A percentile compares a stretch with the other conserved stretches of the same genome.
phyloP scores from a whole-genome alignment of 495 filamentous ascomycete genomes.

The Hyaloscypha finlandica region DNA sequence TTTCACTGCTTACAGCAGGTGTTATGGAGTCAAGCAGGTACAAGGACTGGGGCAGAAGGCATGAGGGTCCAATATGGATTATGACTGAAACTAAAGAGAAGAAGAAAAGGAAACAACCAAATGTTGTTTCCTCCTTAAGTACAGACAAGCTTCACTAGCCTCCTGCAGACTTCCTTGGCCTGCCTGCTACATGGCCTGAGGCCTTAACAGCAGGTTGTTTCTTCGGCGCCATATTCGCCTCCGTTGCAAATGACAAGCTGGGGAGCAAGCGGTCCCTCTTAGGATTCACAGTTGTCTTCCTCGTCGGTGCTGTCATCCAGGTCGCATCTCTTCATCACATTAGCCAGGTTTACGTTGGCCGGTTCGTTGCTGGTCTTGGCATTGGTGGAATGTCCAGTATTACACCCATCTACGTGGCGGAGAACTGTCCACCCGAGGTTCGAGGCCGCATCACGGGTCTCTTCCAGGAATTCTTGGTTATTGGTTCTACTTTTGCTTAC shows the following conservation, averaged over 20 bases:
- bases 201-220: constrained; percentile 46
- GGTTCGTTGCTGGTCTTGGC: constrained; percentile 54
- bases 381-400: constrained; percentile 57
- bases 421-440: constrained; percentile 56
- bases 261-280: constrained; percentile 41
- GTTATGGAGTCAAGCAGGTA: too few relatives aligned
- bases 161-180: too few relatives aligned
- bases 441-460: constrained; percentile 48
- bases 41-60: too few relatives aligned
- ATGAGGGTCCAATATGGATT: too few relatives aligned
- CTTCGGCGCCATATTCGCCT: constrained; percentile 29
- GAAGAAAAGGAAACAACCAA: too few relatives aligned
- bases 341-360: constrained; percentile 40
- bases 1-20: constrained; percentile 57
- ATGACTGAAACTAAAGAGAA: too few relatives aligned
- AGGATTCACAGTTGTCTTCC: constrained; percentile 39
- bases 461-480: constrained; percentile 27
- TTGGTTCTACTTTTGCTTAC: constrained; percentile 53
- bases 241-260: constrained; percentile 35
- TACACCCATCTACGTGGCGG: constrained; percentile 46
- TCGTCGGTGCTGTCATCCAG: constrained; percentile 40
- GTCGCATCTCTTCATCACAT: constrained; percentile 39
- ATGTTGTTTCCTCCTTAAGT: too few relatives aligned
- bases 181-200: too few relatives aligned
- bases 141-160: too few relatives aligned